phyloP scores from a whole-genome alignment of 805 yeast species.

The Zygoascus biomembranicola region DNA sequence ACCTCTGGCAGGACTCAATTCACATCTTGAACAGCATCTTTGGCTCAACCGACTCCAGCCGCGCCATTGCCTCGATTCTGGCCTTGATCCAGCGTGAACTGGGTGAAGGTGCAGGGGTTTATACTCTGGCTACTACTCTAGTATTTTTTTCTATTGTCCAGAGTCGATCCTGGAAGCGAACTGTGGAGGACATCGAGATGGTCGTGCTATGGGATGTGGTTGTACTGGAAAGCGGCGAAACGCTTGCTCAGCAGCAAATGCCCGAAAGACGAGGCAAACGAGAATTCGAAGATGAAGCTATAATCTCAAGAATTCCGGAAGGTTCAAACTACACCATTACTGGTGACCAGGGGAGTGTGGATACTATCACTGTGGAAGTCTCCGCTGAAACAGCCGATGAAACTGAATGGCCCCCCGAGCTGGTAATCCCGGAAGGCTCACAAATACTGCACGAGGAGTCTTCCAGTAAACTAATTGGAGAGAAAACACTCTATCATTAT shows the following conservation, averaged over 20 bases:
- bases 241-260: slow-evolving; percentile 13
- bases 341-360: slow-evolving; percentile 10
- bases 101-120: slow-evolving; percentile 23
- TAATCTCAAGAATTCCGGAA: slow-evolving; percentile 12
- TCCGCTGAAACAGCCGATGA: not conserved
- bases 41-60: slow-evolving; percentile 27
- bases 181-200: slow-evolving; percentile 16
- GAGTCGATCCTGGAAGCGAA: slow-evolving; percentile 19
- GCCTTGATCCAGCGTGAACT: slow-evolving; percentile 23
- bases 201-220: slow-evolving; percentile 28
- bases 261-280: slow-evolving; percentile 7
- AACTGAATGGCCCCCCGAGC: not conserved
- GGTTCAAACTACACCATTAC: slow-evolving; percentile 15
- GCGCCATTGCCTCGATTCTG: slow-evolving; percentile 24
- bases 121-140: slow-evolving; percentile 23
- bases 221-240: slow-evolving; percentile 26
- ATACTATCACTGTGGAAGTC: slow-evolving; percentile 14
- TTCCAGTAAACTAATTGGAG: not conserved
- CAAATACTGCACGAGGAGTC: slow-evolving; percentile 9
- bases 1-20: slow-evolving; percentile 23
- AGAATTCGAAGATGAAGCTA: slow-evolving; percentile 12
- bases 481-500: slow-evolving; percentile 7
- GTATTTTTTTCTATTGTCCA: slow-evolving; percentile 26
- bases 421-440: slow-evolving; percentile 12
- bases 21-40: slow-evolving; percentile 25